These are phyloP conservation scores for Melaleuca alternifolia DNA, from an alignment of 345 rosid species.

Conservation along the genomic window DNA sequence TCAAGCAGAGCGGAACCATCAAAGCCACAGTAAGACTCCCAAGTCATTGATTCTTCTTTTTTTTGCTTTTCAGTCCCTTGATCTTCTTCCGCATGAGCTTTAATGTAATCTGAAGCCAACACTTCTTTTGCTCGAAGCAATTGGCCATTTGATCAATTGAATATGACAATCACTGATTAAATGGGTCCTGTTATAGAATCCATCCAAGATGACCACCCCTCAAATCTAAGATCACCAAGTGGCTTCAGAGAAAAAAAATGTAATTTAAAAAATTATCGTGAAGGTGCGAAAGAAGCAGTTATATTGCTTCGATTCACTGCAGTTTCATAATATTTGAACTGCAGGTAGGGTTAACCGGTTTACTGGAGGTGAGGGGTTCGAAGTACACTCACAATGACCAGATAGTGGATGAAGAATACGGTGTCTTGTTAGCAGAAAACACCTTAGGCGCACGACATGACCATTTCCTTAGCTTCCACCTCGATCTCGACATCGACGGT, in stretches of 20 bases:
- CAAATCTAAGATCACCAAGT: no score
- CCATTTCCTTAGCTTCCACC: conserved; percentile 65
- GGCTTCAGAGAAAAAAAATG: no score
- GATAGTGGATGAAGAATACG: conserved; percentile 28
- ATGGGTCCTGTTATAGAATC: no score
- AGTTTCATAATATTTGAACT: background rate
- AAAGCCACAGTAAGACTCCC: conserved; percentile 41
- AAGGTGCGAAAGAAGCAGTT: background rate
- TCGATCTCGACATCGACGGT: conserved; percentile 77
- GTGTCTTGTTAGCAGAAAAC: conserved; percentile 57
- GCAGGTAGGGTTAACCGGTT: conserved; percentile 62
- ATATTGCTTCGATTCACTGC: background rate
- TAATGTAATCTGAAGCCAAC: background rate
- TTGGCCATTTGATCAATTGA: background rate
- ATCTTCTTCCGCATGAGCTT: background rate
- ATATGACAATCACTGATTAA: no score
- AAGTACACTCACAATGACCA: conserved; percentile 33
- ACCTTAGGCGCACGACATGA: conserved; percentile 67
- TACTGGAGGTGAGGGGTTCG: conserved; percentile 48
- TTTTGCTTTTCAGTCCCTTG: background rate
- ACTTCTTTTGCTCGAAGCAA: background rate
- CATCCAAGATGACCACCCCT: no score
- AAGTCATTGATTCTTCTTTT: background rate
- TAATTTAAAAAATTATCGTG: no score
- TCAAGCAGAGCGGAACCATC: conserved; percentile 53